Percentiles rank a stretch among this genome's conserved stretches.
These are phyloP conservation scores for Phaeomoniella chlamydospora DNA, from an alignment of 2,329 filamentous ascomycete genomes.

Conservation along the genomic window DNA sequence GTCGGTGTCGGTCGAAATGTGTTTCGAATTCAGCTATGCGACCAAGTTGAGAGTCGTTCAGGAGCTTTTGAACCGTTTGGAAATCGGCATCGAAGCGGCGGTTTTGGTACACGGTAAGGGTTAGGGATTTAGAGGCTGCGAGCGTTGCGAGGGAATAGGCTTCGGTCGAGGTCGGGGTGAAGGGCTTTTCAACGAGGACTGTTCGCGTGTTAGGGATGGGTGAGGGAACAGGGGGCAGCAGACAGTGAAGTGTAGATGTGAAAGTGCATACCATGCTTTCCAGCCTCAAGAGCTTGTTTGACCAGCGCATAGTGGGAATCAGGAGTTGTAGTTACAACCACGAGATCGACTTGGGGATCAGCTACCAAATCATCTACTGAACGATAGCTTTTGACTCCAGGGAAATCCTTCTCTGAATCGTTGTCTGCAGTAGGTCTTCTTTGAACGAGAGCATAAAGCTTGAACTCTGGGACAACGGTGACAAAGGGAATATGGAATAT, in stretches of 20 bases:
- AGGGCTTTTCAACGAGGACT: slow-evolving; percentile 72
- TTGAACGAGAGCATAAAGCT: slow-evolving; percentile 63
- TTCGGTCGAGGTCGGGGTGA: slow-evolving; percentile 56
- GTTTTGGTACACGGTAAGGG: slow-evolving; percentile 61
- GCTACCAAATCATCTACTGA: slow-evolving; percentile 47
- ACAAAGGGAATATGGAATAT: slow-evolving; percentile 77
- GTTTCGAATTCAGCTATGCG: slow-evolving; percentile 65
- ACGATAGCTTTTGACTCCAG: slow-evolving; percentile 49
- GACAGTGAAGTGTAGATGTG: too few relatives aligned
- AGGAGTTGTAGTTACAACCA: slow-evolving; percentile 59
- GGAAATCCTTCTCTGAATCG: slow-evolving; percentile 56
- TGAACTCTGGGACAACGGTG: slow-evolving; percentile 46
- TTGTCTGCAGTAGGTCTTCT: slow-evolving; percentile 49
- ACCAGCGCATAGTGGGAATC: slow-evolving; percentile 54
- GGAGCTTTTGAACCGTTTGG: slow-evolving; percentile 49
- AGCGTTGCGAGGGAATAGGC: slow-evolving; percentile 47
- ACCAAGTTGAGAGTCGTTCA: slow-evolving; percentile 44
- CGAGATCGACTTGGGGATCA: slow-evolving; percentile 52
- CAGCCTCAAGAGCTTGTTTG: slow-evolving; percentile 49
- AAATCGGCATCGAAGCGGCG: slow-evolving; percentile 69
- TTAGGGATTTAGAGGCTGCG: slow-evolving; percentile 33
- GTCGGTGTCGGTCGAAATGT: slow-evolving; percentile 64
- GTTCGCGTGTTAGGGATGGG: too few relatives aligned
- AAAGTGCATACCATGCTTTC: slow-evolving; percentile 44
- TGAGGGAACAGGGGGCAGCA: too few relatives aligned